Base-by-base conservation (phyloP, 345 rosid species). In the Melaleuca quinquenervia region DNA sequence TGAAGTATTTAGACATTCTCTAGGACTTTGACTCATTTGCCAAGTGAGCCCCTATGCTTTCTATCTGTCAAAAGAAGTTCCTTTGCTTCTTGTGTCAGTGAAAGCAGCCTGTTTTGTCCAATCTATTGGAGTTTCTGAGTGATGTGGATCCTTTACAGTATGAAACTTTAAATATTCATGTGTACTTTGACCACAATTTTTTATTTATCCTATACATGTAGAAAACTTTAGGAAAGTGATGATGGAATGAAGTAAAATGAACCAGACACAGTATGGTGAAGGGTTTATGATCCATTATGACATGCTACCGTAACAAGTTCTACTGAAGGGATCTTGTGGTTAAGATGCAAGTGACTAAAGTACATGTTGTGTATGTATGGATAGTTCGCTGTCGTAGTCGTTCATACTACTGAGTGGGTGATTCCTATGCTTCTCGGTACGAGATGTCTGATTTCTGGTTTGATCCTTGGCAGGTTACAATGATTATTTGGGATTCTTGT, bases 401-500 rank as follows among this genome's bases (percentile, higher is more conserved):
- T 58, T 58, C 32, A 58, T 26, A 70, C 78, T 32, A 16, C 8
- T 18, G 24, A 18, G 24, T 16, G 78, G 24, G 45, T 18, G 78
- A 70, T 70, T 70, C 11, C 24, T 1, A 11, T 70, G 78, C 48
- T 36, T 36, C 26, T 50, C 15, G 6, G 51, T 82, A 50, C 55
- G n/a, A 50, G 11, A 82, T 50, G 32, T n/a, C 54, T 50, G 55
- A 82, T 56, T 53, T 49, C 51, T 27, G 52, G 50, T 45, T 52
- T 41, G n/a, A 22, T n/a, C 24, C 74, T 85, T 86, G 86, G 49
- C 84, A 98, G 99, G 99, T 84, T 98, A 94, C 62, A 91, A 88
- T 83, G 99, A 96, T 91, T 98, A 98, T 86, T 64, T 96, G 89
- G 98, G 96, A 12, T 98, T 98, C 96, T 88, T 98, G 89, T 98